Conservation (phyloP, 2,329 filamentous ascomycete species). For the Coniella lustricola region DNA sequence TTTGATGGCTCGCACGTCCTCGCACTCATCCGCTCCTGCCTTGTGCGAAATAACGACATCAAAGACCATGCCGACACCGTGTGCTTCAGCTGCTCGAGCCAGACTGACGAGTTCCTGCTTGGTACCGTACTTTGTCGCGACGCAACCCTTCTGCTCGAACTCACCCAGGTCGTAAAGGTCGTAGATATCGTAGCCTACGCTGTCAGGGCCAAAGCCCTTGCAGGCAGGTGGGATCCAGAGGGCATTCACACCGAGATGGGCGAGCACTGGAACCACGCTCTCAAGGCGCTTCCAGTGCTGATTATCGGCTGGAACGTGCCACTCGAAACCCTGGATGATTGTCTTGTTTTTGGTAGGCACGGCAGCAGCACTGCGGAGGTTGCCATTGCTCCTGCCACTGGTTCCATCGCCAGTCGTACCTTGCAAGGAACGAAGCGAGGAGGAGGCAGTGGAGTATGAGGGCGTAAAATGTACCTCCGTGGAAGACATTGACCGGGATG, state of each 20-base stretch:
- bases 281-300: slow-evolving; percentile 54
- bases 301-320: slow-evolving; percentile 57
- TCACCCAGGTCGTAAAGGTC: slow-evolving; percentile 67
- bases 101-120: slow-evolving; percentile 53
- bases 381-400: not conserved
- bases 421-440: not conserved
- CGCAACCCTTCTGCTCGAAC: slow-evolving; percentile 60
- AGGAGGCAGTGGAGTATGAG: not conserved
- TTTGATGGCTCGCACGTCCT: slow-evolving; percentile 52
- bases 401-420: not conserved
- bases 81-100: slow-evolving; percentile 40
- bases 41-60: slow-evolving; percentile 69
- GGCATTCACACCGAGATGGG: slow-evolving; percentile 51
- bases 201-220: slow-evolving; percentile 53
- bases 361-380: not conserved
- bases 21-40: slow-evolving; percentile 57
- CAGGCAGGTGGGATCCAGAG: slow-evolving; percentile 68
- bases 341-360: slow-evolving; percentile 31
- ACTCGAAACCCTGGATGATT: slow-evolving; percentile 65
- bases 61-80: slow-evolving; percentile 55
- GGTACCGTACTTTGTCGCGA: slow-evolving; percentile 61
- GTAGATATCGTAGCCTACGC: slow-evolving; percentile 63
- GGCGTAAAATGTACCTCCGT: not conserved
- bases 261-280: slow-evolving; percentile 44
- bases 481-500: not conserved